Conservation (phyloP, 2,329 filamentous ascomycete species). For the Aspergillus piperis region DNA sequence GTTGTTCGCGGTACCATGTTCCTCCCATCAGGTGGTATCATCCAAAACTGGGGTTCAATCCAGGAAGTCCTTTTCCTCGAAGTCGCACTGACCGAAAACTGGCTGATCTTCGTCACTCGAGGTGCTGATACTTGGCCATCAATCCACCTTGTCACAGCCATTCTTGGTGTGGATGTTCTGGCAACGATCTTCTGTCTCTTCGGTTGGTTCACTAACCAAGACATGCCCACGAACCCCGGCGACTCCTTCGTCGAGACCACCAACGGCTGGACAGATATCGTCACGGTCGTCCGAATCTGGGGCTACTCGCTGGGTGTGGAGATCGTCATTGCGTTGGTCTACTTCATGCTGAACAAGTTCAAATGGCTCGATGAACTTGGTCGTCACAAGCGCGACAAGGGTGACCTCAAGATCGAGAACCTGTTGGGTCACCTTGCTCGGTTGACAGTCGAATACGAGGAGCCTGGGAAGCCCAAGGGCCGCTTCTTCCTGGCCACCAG, state of each 20-base stretch:
- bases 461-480: slow-evolving; percentile 46
- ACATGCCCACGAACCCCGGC: slow-evolving; percentile 34
- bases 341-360: slow-evolving; percentile 50
- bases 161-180: slow-evolving; percentile 69
- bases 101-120: slow-evolving; percentile 94
- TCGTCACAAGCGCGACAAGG: slow-evolving; percentile 49
- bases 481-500: slow-evolving; percentile 45
- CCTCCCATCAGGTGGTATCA: slow-evolving; percentile 68
- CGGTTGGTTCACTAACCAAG: slow-evolving; percentile 68
- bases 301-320: slow-evolving; percentile 53
- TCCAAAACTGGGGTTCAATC: slow-evolving; percentile 72
- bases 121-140: slow-evolving; percentile 73
- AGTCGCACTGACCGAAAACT: slow-evolving; percentile 90
- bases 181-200: slow-evolving; percentile 75
- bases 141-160: slow-evolving; percentile 70
- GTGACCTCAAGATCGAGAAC: slow-evolving; percentile 54
- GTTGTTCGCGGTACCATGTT: slow-evolving; percentile 71
- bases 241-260: slow-evolving; percentile 36
- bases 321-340: slow-evolving; percentile 54
- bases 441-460: slow-evolving; percentile 53
- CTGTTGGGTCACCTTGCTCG: slow-evolving; percentile 52
- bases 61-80: slow-evolving; percentile 84
- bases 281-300: slow-evolving; percentile 55
- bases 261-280: slow-evolving; percentile 61
- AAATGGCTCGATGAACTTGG: slow-evolving; percentile 51